Evolutionary conservation across 345 rosid genomes (phyloP).

Genomic region (Citrus hindsii): DNA sequence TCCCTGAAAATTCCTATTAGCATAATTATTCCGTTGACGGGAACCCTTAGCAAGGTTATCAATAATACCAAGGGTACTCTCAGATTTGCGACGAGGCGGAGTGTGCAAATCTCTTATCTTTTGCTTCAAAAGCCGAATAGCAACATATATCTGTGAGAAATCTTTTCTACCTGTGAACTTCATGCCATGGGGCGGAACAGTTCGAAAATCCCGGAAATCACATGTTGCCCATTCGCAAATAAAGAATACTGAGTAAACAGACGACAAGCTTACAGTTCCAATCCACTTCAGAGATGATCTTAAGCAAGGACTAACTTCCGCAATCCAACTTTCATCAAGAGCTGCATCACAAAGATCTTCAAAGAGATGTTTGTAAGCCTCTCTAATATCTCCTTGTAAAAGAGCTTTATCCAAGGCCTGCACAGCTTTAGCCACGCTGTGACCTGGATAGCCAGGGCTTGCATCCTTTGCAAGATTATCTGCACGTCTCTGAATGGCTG

Average conservation of each 20-base stretch:
- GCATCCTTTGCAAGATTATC: constrained; percentile 77
- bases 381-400: constrained; percentile 65
- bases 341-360: constrained; percentile 72
- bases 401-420: constrained; percentile 90
- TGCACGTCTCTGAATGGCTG: constrained; percentile 67
- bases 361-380: constrained; percentile 65
- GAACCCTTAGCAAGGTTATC: constrained; percentile 25
- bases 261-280: constrained; percentile 60
- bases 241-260: constrained; percentile 74
- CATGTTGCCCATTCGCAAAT: constrained; percentile 99
- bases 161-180: constrained; percentile 84
- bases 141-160: constrained; percentile 75
- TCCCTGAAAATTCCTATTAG: constrained; percentile 29
- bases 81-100: constrained; percentile 32
- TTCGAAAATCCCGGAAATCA: constrained; percentile 81
- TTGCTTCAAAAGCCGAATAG: constrained; percentile 70
- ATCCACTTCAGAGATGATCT: constrained; percentile 86
- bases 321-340: constrained; percentile 78
- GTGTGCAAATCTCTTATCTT: constrained; percentile 58
- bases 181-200: constrained; percentile 50
- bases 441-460: constrained; percentile 63
- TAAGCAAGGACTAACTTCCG: constrained; percentile 79
- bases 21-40: constrained; percentile 24
- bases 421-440: constrained; percentile 78
- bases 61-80: constrained; percentile 32